These are phyloP conservation scores for Eimeria acervulina DNA, from an alignment of 169 alveolate genomes.

Conservation along the genomic window DNA sequence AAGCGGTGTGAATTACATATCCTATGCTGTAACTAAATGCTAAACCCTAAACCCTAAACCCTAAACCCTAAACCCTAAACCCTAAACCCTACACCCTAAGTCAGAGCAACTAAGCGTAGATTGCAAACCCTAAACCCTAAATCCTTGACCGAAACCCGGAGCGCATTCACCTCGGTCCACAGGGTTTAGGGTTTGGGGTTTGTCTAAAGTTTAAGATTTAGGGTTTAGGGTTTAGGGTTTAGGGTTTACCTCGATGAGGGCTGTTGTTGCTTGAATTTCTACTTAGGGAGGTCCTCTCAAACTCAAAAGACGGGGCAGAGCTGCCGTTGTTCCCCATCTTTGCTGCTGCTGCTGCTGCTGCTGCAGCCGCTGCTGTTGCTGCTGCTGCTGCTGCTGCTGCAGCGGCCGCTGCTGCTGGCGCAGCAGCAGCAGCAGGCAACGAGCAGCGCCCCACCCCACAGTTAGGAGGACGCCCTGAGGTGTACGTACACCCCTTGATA, in stretches of 20 bases:
- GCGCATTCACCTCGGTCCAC: too few relatives aligned
- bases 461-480: not conserved
- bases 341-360: conserved; percentile 27
- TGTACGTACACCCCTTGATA: not conserved
- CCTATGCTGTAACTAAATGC: too few relatives aligned
- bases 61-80: not conserved
- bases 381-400: conserved; percentile 58
- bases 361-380: conserved; percentile 51
- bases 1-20: too few relatives aligned
- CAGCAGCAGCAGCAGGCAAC: not conserved
- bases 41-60: not conserved
- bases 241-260: too few relatives aligned
- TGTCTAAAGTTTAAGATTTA: too few relatives aligned
- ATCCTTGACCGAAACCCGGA: not conserved
- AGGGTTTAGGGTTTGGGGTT: too few relatives aligned
- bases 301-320: conserved; percentile 16
- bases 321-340: conserved; percentile 68
- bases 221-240: too few relatives aligned
- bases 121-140: not conserved
- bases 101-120: too few relatives aligned
- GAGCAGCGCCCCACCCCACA: not conserved
- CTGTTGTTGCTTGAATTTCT: too few relatives aligned
- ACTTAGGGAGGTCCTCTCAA: not conserved
- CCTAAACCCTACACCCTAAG: not conserved
- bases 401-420: conserved; percentile 14